phyloP scores from a whole-genome alignment of 495 filamentous ascomycete genomes.

The Aspergillus steynii region DNA sequence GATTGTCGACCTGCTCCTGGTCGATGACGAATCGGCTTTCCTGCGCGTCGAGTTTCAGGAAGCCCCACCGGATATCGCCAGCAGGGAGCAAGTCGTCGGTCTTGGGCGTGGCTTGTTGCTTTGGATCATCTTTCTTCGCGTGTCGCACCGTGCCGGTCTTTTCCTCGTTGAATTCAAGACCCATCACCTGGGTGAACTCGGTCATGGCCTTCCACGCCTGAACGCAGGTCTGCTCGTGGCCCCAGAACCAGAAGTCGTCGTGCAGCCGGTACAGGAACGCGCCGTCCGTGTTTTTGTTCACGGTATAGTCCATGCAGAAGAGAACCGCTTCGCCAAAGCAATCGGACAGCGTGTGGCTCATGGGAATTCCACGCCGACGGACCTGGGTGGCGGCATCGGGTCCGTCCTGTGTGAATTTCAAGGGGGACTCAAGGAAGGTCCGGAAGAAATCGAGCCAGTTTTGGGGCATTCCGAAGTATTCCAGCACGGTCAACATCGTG shows the following conservation, averaged over 20 bases:
- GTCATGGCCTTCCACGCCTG: slow-evolving; percentile 61
- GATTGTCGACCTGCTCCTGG: slow-evolving; percentile 58
- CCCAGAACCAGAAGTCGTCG: slow-evolving; percentile 74
- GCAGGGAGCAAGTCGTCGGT: slow-evolving; percentile 34
- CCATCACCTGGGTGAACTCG: slow-evolving; percentile 54
- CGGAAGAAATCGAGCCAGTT: slow-evolving; percentile 64
- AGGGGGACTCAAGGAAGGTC: slow-evolving; percentile 58
- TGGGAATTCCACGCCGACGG: slow-evolving; percentile 58
- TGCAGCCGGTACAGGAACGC: slow-evolving; percentile 60
- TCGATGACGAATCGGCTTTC: slow-evolving; percentile 63
- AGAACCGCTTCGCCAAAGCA: slow-evolving; percentile 61
- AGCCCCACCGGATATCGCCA: slow-evolving; percentile 67
- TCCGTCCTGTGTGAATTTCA: slow-evolving; percentile 59
- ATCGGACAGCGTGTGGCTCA: slow-evolving; percentile 59
- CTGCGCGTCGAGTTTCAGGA: slow-evolving; percentile 56
- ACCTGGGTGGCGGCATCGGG: slow-evolving; percentile 36
- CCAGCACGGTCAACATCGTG: slow-evolving; percentile 55
- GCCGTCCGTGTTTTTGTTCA: slow-evolving; percentile 58
- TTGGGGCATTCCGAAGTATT: slow-evolving; percentile 60
- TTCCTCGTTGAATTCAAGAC: slow-evolving; percentile 55
- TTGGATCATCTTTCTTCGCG: slow-evolving; percentile 9
- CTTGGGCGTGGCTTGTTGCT: not conserved
- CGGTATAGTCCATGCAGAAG: slow-evolving; percentile 65
- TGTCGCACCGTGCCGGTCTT: slow-evolving; percentile 60
- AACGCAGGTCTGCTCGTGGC: slow-evolving; percentile 50